Evolutionary conservation across 2,329 filamentous ascomycete species (phyloP).

Genomic region (Sporothrix pallida): DNA sequence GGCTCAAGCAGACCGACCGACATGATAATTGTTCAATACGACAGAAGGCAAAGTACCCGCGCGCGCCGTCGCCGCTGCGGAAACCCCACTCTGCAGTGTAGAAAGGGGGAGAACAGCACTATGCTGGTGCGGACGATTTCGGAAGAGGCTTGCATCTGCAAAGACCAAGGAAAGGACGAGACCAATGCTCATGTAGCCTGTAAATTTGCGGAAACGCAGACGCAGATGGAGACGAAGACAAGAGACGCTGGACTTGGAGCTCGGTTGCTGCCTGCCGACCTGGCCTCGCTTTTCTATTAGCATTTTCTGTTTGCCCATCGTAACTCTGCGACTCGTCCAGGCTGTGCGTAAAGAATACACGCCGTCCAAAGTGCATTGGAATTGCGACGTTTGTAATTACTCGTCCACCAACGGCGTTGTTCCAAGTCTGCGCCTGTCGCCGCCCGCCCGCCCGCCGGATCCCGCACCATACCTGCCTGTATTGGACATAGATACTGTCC

Average conservation of each 20-base stretch:
- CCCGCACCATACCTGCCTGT: background rate
- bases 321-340: background rate
- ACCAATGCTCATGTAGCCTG: background rate
- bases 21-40: background rate
- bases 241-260: background rate
- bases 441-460: conserved; percentile 23
- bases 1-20: background rate
- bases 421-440: conserved; percentile 12
- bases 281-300: conserved; percentile 9
- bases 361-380: too few species aligned
- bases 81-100: conserved; percentile 16
- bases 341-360: background rate
- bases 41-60: background rate
- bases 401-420: background rate
- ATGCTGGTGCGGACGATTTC: conserved; percentile 13
- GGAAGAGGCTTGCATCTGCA: conserved; percentile 27
- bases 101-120: background rate
- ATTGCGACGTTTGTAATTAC: background rate
- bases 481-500: background rate
- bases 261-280: conserved; percentile 11
- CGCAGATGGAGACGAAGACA: background rate
- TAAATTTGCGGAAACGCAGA: background rate
- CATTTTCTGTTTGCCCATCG: conserved; percentile 12
- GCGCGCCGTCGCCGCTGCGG: background rate
- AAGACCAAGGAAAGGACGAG: background rate